phyloP scores from a whole-genome alignment of 371 early-diverging fungal species.

The Mortierella sp. region DNA sequence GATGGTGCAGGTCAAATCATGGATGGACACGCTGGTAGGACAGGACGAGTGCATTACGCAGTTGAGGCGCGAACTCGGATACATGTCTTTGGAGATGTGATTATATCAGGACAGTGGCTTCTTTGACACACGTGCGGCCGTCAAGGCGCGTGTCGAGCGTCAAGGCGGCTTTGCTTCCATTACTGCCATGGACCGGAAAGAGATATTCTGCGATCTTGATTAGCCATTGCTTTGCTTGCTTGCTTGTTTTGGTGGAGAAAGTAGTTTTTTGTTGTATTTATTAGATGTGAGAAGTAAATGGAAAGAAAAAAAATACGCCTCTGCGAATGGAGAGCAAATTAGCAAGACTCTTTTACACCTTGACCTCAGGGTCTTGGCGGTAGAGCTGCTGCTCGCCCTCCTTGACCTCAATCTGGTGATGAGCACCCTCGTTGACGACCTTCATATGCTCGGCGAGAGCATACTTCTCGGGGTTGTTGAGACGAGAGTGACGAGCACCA shows the following conservation, averaged over 20 bases:
- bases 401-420: constrained; percentile 25
- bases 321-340: too few species aligned
- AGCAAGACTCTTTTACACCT: constrained; percentile 1
- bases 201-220: background rate
- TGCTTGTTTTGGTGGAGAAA: background rate
- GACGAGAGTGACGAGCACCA: constrained; percentile 26
- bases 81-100: constrained; percentile 4
- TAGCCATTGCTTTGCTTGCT: background rate
- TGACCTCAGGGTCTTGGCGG: constrained; percentile 1
- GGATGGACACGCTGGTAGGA: background rate
- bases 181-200: background rate
- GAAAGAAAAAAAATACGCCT: background rate
- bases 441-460: constrained; percentile 16
- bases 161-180: background rate
- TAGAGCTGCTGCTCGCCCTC: constrained; percentile 1
- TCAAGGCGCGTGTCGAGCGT: background rate
- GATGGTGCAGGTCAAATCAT: background rate
- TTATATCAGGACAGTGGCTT: background rate
- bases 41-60: background rate
- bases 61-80: background rate
- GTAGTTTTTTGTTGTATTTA: background rate
- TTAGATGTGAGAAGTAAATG: constrained; percentile 2
- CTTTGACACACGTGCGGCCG: background rate
- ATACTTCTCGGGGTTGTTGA: constrained; percentile 58
- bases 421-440: constrained; percentile 24